phyloP scores from a whole-genome alignment of 352 stramenopile genomes.

The Globisporangium lucens region DNA sequence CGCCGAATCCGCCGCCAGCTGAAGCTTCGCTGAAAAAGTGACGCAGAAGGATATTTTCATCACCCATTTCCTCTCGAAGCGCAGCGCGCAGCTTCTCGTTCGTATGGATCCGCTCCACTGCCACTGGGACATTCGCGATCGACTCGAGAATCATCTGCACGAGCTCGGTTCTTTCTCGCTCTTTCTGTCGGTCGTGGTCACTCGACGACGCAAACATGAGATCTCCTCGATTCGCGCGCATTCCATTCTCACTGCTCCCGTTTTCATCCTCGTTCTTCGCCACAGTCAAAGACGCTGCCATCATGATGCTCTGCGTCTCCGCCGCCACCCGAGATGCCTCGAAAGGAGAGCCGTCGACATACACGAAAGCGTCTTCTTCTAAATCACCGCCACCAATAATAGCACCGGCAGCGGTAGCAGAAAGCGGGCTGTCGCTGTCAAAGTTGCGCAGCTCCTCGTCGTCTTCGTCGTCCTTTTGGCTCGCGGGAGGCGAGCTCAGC shows the following conservation, averaged over 20 bases:
- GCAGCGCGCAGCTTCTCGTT: slow-evolving; percentile 62
- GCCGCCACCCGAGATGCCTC: neutral
- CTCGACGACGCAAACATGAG: neutral
- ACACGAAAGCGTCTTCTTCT: slow-evolving; percentile 8
- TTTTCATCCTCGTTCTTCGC: neutral
- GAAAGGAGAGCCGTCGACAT: neutral
- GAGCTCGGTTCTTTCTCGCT: slow-evolving; percentile 59
- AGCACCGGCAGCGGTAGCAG: slow-evolving; percentile 7
- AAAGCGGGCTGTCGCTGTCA: slow-evolving; percentile 2
- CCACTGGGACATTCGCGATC: slow-evolving; percentile 67
- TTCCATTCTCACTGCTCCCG: neutral
- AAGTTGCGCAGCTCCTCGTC: slow-evolving; percentile 24
- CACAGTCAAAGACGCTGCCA: neutral
- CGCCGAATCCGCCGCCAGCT: slow-evolving; percentile 4
- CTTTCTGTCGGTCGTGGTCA: slow-evolving; percentile 49
- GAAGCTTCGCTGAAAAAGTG: slow-evolving; percentile 31
- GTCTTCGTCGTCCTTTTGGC: slow-evolving; percentile 17
- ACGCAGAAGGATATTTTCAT: slow-evolving; percentile 44
- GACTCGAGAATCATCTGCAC: slow-evolving; percentile 76
- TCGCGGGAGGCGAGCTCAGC: slow-evolving; percentile 9
- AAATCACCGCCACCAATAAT: neutral
- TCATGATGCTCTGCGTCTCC: neutral
- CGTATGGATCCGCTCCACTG: slow-evolving; percentile 65
- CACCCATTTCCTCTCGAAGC: slow-evolving; percentile 54
- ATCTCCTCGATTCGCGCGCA: neutral